Evolutionary conservation across 805 yeast species (phyloP).

Genomic region (Yarrowia phangngaensis): DNA sequence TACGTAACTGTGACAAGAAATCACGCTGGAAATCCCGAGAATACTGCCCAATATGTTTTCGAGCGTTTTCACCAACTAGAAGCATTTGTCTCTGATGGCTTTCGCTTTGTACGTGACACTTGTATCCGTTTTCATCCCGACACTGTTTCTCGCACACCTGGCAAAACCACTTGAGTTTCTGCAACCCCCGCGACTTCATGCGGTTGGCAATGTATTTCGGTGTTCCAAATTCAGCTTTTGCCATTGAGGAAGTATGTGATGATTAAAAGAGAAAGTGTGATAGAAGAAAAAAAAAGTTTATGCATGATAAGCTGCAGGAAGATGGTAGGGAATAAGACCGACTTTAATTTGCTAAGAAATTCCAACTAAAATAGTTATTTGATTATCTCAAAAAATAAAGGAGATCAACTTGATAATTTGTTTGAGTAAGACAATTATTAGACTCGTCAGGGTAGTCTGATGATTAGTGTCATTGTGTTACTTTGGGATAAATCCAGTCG

Average conservation of each 20-base stretch:
- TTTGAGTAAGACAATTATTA: too few relatives aligned
- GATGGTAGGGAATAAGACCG: not conserved
- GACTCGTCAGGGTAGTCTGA: too few relatives aligned
- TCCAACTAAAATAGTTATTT: too few relatives aligned
- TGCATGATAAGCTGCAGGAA: constrained; percentile 18
- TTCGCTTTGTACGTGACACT: constrained; percentile 81
- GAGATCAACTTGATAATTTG: too few relatives aligned
- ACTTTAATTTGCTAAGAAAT: constrained; percentile 4
- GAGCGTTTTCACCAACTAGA: constrained; percentile 45
- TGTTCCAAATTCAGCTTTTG: constrained; percentile 57
- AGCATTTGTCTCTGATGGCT: constrained; percentile 62
- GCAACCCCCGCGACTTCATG: constrained; percentile 79
- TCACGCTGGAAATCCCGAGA: constrained; percentile 58
- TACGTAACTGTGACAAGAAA: constrained; percentile 58
- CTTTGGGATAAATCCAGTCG: too few relatives aligned
- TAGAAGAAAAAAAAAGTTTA: not conserved
- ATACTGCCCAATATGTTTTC: constrained; percentile 50
- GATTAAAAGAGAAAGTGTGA: not conserved
- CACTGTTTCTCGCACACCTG: constrained; percentile 90
- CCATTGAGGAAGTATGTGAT: constrained; percentile 42
- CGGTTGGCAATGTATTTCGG: constrained; percentile 71
- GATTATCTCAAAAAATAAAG: too few relatives aligned
- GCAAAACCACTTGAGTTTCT: constrained; percentile 81
- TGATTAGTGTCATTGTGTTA: too few relatives aligned
- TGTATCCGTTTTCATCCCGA: constrained; percentile 92